Conservation (phyloP, 148 eudicot genomes). For the Rhododendron henanense region DNA sequence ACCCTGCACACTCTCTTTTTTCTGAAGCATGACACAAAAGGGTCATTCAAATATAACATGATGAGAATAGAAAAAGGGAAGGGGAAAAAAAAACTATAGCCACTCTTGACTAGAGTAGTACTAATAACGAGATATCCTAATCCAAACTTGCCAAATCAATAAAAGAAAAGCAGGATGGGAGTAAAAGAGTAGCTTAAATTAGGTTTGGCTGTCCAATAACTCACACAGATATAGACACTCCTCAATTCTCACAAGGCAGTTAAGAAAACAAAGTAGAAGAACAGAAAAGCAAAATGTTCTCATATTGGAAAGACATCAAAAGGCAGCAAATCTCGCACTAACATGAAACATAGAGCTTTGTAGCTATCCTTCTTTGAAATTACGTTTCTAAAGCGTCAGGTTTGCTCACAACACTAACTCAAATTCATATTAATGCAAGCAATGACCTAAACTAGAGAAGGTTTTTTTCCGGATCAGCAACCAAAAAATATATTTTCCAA, state of each 20-base stretch:
- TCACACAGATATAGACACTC: background rate
- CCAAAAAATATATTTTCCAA: background rate
- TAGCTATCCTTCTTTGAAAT: background rate
- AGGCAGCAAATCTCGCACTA: background rate
- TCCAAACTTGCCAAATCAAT: constrained; percentile 2
- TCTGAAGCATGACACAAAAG: constrained; percentile 36
- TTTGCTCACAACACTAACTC: background rate
- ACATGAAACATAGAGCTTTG: background rate
- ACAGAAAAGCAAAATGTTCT: background rate
- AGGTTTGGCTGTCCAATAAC: background rate
- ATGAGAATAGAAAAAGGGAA: background rate
- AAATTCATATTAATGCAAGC: background rate
- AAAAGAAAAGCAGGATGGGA: background rate
- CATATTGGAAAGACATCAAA: background rate
- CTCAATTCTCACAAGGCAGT: background rate
- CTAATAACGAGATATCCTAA: background rate
- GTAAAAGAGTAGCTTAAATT: background rate
- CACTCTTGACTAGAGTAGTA: background rate
- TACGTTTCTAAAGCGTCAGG: background rate
- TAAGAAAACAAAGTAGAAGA: background rate
- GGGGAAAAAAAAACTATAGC: background rate
- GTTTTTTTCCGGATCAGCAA: background rate
- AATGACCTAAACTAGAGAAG: background rate
- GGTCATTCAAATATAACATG: background rate
- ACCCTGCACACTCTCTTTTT: constrained; percentile 55